Evolutionary conservation across 352 stramenopile genomes (phyloP).

Genomic region (Pythium aristosporum): DNA sequence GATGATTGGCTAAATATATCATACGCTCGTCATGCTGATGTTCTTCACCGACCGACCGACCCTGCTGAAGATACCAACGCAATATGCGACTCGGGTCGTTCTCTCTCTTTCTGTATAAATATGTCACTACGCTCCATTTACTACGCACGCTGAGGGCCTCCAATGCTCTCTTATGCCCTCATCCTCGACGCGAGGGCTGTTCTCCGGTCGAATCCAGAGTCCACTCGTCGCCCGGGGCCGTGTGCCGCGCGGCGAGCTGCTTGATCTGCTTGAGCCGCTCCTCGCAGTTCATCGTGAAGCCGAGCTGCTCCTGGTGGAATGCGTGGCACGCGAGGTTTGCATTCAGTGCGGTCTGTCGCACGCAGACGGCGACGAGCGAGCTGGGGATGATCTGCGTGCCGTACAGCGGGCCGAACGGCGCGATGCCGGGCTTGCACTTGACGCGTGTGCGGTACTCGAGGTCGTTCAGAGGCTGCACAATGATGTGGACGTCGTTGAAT

Average conservation of each 20-base stretch:
- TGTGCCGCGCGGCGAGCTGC: slow-evolving; percentile 64
- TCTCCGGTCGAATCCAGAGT: slow-evolving; percentile 11
- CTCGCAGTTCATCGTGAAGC: slow-evolving; percentile 78
- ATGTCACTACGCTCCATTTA: neutral
- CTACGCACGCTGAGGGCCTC: neutral
- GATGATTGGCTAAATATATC: slow-evolving; percentile 22
- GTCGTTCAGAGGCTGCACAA: slow-evolving; percentile 82
- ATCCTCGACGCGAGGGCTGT: neutral
- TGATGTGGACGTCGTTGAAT: slow-evolving; percentile 88
- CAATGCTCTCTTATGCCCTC: neutral
- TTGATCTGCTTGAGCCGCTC: slow-evolving; percentile 89
- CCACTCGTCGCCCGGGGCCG: slow-evolving; percentile 48
- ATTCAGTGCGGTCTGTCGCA: slow-evolving; percentile 79
- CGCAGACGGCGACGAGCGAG: slow-evolving; percentile 57
- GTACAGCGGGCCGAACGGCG: slow-evolving; percentile 72
- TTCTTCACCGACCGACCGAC: slow-evolving; percentile 17
- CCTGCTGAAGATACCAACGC: neutral
- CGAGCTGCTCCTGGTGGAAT: slow-evolving; percentile 81
- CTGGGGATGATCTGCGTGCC: slow-evolving; percentile 73
- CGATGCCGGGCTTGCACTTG: slow-evolving; percentile 64
- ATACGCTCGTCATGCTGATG: slow-evolving; percentile 21
- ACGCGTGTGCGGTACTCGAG: slow-evolving; percentile 72
- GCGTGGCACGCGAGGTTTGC: slow-evolving; percentile 82
- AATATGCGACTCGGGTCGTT: neutral
- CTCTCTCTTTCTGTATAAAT: neutral